A percentile compares a stretch with the other conserved stretches of the same genome.
These are phyloP conservation scores for Kwoniella dejecticola DNA, from an alignment of 768 basidiomycete genomes.

Conservation along the genomic window DNA sequence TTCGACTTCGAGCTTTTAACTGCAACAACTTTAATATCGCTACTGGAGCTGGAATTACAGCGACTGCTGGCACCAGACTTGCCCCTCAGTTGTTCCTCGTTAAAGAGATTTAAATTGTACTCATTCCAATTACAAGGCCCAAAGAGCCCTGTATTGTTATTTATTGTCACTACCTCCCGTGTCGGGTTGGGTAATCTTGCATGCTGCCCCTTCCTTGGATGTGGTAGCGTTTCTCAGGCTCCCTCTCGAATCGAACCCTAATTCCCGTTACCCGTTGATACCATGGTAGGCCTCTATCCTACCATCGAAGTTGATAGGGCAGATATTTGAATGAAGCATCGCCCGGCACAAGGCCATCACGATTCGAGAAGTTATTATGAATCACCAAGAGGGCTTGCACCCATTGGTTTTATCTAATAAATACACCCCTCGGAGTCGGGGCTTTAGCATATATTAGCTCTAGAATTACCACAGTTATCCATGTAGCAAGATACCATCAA, in stretches of 20 bases:
- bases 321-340: constrained; percentile 72
- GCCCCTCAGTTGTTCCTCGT: constrained; percentile 61
- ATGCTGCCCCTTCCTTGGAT: too few relatives aligned
- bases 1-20: constrained; percentile 58
- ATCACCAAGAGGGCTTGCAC: constrained; percentile 62
- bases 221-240: too few relatives aligned
- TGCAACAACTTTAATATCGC: constrained; percentile 59
- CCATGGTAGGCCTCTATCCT: constrained; percentile 75
- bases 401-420: constrained; percentile 71
- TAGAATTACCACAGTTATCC: constrained; percentile 80
- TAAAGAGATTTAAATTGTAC: constrained; percentile 60
- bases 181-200: constrained; percentile 41
- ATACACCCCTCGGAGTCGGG: constrained; percentile 73
- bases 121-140: constrained; percentile 60
- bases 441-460: constrained; percentile 74
- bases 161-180: constrained; percentile 59
- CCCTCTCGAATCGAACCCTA: too few relatives aligned
- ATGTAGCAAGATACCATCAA: constrained; percentile 75
- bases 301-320: constrained; percentile 77
- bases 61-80: constrained; percentile 59
- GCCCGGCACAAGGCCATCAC: constrained; percentile 70
- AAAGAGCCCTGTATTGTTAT: constrained; percentile 59
- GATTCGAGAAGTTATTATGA: constrained; percentile 76
- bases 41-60: constrained; percentile 56
- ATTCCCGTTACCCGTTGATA: constrained; percentile 77